Evolutionary conservation across 257 asterid species (phyloP), one percentile per base, ranked within the genome.

Genomic region (Solanum sitiens): DNA sequence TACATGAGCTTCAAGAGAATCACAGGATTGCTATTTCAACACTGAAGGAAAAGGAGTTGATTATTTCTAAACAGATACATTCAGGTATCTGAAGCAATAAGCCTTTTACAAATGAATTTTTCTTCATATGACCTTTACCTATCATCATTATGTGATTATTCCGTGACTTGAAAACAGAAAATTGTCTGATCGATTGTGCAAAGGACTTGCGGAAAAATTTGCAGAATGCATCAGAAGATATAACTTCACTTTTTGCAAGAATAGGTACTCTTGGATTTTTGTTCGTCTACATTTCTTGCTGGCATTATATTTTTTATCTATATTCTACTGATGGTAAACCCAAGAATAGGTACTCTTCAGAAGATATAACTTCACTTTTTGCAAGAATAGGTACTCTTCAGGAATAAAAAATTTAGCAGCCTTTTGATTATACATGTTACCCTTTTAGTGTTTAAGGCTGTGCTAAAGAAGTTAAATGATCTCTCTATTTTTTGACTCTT

Each of bases 221-320:
- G 89, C 91, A 91, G 45, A 93, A 91, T 90, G 98, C 98, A 89
- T 89, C 94, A 67, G 93, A 91, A 84, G 98, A 95, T 87, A 92
- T 93, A 80, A 88, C 94, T 75, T 89, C 93, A 85, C 95, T 95
- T 79, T 94, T 93, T 79, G 93, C 91, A 87, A 92, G 92, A 92
- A 87, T 95, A 88, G 98, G 98, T 95, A 92, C 18, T 30, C 50
- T 59, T 21, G 23, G 10, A 61, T 73, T 83, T 72, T 42, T 21
- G 25, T 63, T 74, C 13, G 8, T 39, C 53, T 82, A 11, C 68
- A 32, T 53, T 32, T 82, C 32, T 53, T 82, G 45, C 32, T 82
- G 47, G 70, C 70, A 50, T 82, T 50, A 53, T 32, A 80, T 18
- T 47, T 80, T 27, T 18, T 4, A 80, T 80, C 85, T 50, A 2